phyloP scores from a whole-genome alignment of 179 eudicot species.

The Amaranthus tricolor region DNA sequence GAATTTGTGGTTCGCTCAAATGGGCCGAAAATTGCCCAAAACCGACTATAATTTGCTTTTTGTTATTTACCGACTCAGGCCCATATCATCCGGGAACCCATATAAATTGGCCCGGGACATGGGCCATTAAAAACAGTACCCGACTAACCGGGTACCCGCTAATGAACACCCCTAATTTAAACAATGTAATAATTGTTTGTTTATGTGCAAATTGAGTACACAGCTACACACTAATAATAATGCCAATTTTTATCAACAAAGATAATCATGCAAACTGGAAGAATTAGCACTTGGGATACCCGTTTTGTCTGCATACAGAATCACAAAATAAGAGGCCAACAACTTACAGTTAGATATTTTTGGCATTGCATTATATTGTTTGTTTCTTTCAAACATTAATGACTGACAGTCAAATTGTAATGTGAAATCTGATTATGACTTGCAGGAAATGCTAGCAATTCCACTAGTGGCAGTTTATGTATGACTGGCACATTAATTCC shows the following conservation, averaged over 20 bases:
- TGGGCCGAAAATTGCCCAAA: too few relatives aligned
- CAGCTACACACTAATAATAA: too few relatives aligned
- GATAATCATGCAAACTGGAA: not conserved
- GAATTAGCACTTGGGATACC: not conserved
- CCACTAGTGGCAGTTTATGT: constrained; percentile 58
- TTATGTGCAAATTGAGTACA: too few relatives aligned
- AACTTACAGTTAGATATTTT: constrained; percentile 3
- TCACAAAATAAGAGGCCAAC: constrained; percentile 19
- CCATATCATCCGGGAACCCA: too few relatives aligned
- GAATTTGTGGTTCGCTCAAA: too few relatives aligned
- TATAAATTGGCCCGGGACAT: too few relatives aligned
- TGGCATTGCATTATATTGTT: constrained; percentile 9
- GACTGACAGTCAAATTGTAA: constrained; percentile 7
- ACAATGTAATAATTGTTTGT: too few relatives aligned
- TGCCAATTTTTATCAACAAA: not conserved
- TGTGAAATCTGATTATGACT: constrained; percentile 16
- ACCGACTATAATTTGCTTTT: too few relatives aligned
- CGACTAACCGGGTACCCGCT: too few relatives aligned
- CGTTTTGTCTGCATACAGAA: not conserved
- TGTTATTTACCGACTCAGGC: too few relatives aligned
- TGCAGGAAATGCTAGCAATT: constrained; percentile 66
- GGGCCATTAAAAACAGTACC: too few relatives aligned
- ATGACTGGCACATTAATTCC: constrained; percentile 59
- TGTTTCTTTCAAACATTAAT: not conserved
- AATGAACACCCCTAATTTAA: too few relatives aligned